Evolutionary conservation across 2,329 filamentous ascomycete species (phyloP), one percentile per base, ranked within the genome.

Genomic region (Pseudogymnoascus sp.): DNA sequence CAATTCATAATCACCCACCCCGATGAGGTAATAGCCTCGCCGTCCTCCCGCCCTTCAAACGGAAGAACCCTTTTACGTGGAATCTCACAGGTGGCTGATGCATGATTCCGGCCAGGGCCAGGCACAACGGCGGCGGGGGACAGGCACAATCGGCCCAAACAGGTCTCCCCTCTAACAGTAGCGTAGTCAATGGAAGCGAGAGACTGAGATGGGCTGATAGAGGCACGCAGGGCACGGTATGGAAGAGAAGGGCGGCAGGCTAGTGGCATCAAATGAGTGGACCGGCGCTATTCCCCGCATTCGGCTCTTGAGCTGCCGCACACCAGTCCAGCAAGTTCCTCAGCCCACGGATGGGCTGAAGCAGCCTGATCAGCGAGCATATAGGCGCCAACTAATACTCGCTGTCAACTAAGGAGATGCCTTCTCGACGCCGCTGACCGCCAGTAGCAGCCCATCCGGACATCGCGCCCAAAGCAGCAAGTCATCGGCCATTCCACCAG

Each of bases 21-120:
- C 14, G 14, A 50, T 50, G 43, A 50, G 43, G 43, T 50, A 50
- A 50, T 50, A 50, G 43, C 25, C 14, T 50, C 43, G 43, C 43
- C 43, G 25, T 30, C 43, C 41, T 8, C 28, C 30, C 7, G 25
- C 9, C 4, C 8, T 50, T 30, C n/a, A 50, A 28, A 30, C 22
- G 22, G 25, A 15, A 30, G 14, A 9, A 15, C 25, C n/a, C n/a
- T 50, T 50, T 50, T 5, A 2, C 6, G 30, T 18, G 25, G 18
- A 20, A 30, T 50, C 43, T 14, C 22, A 15, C 41, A n/a, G 6
- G 14, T 47, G 22, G 41, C 43, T 8, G 25, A 25, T 30, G 30
- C 25, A 50, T 20, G n/a, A 25, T 25, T 50, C 25, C 41, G 22
- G 22, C 43, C 25, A 50, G n/a, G 25, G 25, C 9, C n/a, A 50